Conservation (phyloP, 495 filamentous ascomycete genomes). For the Penicillium pancosmium region DNA sequence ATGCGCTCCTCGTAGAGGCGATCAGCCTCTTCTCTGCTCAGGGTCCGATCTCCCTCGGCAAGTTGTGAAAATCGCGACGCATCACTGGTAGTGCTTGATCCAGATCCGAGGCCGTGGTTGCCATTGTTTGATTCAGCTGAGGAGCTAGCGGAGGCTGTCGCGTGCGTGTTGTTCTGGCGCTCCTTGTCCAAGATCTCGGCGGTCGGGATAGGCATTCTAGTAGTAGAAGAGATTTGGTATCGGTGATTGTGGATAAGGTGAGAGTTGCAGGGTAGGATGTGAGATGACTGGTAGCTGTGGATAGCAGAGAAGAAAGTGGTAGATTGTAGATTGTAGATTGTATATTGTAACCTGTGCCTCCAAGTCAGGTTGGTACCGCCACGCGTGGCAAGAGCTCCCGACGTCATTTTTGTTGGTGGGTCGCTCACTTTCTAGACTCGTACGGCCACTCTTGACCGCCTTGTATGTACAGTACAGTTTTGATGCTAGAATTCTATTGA, state of each 20-base stretch:
- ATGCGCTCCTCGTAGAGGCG: constrained; percentile 69
- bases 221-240: constrained; percentile 1
- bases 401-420: background rate
- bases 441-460: background rate
- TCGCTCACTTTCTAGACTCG: background rate
- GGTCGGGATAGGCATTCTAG: constrained; percentile 36
- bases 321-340: background rate
- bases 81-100: constrained; percentile 13
- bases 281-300: background rate
- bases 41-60: constrained; percentile 23
- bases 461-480: background rate
- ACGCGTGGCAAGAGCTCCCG: constrained; percentile 1
- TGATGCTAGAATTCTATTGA: background rate
- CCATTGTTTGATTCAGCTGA: constrained; percentile 12
- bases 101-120: constrained; percentile 15
- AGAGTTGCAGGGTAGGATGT: background rate
- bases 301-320: background rate
- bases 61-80: constrained; percentile 6
- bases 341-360: too few relatives aligned
- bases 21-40: constrained; percentile 59
- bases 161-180: constrained; percentile 11
- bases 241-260: background rate
- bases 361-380: background rate
- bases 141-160: constrained; percentile 17
- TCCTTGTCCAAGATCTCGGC: constrained; percentile 23